phyloP scores from a whole-genome alignment of 1,139 yeast genomes.

The Yamadazyma sp. region DNA sequence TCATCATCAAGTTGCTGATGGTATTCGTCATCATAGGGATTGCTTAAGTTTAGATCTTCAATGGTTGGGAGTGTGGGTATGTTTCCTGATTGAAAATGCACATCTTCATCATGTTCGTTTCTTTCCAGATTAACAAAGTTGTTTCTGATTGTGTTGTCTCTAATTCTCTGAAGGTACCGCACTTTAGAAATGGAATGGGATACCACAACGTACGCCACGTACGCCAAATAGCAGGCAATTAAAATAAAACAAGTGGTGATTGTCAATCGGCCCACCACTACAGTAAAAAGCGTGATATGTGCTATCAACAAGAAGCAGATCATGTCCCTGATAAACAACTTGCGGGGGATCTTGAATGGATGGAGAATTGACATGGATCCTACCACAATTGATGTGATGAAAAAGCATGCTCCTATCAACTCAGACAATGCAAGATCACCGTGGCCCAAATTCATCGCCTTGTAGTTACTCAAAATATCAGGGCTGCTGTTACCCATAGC shows the following conservation, averaged over 20 bases:
- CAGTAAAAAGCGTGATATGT: slow-evolving; percentile 37
- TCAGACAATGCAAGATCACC: slow-evolving; percentile 85
- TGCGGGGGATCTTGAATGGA: slow-evolving; percentile 60
- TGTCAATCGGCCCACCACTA: slow-evolving; percentile 47
- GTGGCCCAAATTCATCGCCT: slow-evolving; percentile 69
- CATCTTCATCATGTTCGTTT: slow-evolving; percentile 13
- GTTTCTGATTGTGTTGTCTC: slow-evolving; percentile 30
- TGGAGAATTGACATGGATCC: slow-evolving; percentile 71
- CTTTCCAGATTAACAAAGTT: neutral
- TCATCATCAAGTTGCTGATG: slow-evolving; percentile 16
- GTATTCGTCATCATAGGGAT: slow-evolving; percentile 20
- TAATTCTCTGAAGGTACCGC: slow-evolving; percentile 18
- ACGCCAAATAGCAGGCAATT: slow-evolving; percentile 49
- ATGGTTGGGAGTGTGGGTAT: slow-evolving; percentile 32
- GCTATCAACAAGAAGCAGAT: slow-evolving; percentile 51
- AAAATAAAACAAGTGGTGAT: slow-evolving; percentile 47
- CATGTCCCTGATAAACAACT: slow-evolving; percentile 55
- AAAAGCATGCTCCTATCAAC: slow-evolving; percentile 79
- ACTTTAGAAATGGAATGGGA: slow-evolving; percentile 27
- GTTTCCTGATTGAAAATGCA: slow-evolving; percentile 9
- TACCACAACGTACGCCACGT: slow-evolving; percentile 48
- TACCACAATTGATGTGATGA: slow-evolving; percentile 71
- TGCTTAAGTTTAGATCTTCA: slow-evolving; percentile 25
- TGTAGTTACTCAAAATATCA: slow-evolving; percentile 81
- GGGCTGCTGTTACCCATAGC: slow-evolving; percentile 95